These are phyloP conservation scores for Penicillium flavigenum DNA, from an alignment of 495 filamentous ascomycete genomes.

Conservation along the genomic window DNA sequence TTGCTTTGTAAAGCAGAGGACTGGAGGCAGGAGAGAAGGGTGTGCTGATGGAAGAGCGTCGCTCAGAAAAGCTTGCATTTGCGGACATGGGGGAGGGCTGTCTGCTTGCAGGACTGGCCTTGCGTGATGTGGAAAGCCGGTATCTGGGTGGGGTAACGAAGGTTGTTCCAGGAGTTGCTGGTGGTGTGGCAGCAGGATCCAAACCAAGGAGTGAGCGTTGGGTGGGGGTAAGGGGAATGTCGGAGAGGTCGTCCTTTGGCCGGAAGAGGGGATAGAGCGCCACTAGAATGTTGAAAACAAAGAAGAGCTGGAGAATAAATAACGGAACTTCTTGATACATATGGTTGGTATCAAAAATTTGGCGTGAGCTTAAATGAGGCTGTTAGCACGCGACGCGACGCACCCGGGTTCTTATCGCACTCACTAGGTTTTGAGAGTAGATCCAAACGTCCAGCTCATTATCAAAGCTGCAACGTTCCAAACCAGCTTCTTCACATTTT, in stretches of 20 bases:
- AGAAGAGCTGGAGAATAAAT: conserved; percentile 54
- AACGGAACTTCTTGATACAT: conserved; percentile 42
- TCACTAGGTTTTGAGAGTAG: conserved; percentile 40
- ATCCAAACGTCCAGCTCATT: conserved; percentile 42
- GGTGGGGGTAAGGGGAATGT: conserved; percentile 87
- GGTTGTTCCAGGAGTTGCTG: conserved; percentile 61
- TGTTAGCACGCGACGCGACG: conserved; percentile 7
- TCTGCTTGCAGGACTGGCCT: conserved; percentile 50
- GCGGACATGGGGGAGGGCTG: conserved; percentile 54
- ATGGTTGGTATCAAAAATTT: conserved; percentile 23
- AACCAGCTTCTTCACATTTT: conserved; percentile 61
- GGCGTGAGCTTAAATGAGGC: conserved; percentile 23
- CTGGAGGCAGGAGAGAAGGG: conserved; percentile 56
- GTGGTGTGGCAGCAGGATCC: conserved; percentile 60
- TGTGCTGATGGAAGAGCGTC: conserved; percentile 36
- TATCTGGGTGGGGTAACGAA: conserved; percentile 89
- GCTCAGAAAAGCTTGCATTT: conserved; percentile 43
- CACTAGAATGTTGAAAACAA: conserved; percentile 62
- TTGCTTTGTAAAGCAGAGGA: conserved; percentile 68
- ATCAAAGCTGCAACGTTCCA: conserved; percentile 62
- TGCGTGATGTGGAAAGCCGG: conserved; percentile 67
- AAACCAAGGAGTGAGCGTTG: conserved; percentile 85
- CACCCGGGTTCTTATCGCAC: conserved; percentile 11
- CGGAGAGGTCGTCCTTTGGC: conserved; percentile 70
- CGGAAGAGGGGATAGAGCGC: conserved; percentile 69